Percentiles rank a stretch among this genome's conserved stretches.
These are phyloP conservation scores for Amylocystis lapponica DNA, from an alignment of 768 basidiomycete species.

Conservation along the genomic window DNA sequence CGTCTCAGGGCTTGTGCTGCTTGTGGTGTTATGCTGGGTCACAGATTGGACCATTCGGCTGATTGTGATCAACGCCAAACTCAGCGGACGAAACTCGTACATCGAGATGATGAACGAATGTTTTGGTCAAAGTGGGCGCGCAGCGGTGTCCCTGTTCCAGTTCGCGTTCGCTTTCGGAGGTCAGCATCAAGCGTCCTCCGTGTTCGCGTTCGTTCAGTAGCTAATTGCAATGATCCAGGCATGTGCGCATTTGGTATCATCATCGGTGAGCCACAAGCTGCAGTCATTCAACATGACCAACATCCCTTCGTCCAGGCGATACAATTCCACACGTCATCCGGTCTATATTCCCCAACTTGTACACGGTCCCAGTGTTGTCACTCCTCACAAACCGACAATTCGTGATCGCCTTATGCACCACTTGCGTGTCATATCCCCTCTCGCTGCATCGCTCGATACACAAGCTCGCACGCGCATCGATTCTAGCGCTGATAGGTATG, in stretches of 20 bases:
- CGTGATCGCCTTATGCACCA: conserved; percentile 82
- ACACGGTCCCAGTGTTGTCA: conserved; percentile 64
- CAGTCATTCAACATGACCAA: not conserved
- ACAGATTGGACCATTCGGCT: conserved; percentile 99
- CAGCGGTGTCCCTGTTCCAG: conserved; percentile 94
- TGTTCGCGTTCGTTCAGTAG: conserved; percentile 1
- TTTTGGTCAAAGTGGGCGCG: conserved; percentile 87
- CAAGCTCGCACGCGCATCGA: conserved; percentile 90
- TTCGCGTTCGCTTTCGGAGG: conserved; percentile 98
- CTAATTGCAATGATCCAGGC: conserved; percentile 37
- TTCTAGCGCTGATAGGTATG: conserved; percentile 91
- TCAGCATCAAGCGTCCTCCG: too few species aligned
- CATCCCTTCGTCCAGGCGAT: conserved; percentile 53
- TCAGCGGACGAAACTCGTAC: conserved; percentile 88
- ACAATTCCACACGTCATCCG: conserved; percentile 94
- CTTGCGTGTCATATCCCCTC: conserved; percentile 88
- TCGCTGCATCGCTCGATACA: conserved; percentile 97
- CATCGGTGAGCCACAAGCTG: conserved; percentile 42
- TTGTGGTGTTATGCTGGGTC: conserved; percentile 71
- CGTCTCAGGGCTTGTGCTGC: conserved; percentile 76
- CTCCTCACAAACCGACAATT: conserved; percentile 83
- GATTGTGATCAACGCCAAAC: conserved; percentile 92
- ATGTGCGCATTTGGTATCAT: conserved; percentile 99
- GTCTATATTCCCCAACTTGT: conserved; percentile 66
- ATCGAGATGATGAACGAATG: conserved; percentile 93